Base-by-base conservation (phyloP, 176 grass and related monocot species). In the Phyllostachys edulis region DNA sequence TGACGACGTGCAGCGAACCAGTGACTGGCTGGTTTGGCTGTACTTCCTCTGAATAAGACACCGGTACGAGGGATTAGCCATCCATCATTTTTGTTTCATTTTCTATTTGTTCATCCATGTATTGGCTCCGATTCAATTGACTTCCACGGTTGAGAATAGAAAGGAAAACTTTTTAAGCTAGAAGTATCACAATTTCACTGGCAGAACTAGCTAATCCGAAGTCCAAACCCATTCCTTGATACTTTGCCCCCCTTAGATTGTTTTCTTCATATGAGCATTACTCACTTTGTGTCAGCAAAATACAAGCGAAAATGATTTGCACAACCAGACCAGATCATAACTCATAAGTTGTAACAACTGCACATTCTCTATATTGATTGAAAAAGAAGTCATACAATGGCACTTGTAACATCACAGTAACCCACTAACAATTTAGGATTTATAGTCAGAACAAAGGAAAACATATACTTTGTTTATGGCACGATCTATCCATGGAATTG, bases 311-410 rank as follows among this genome's bases (percentile, higher is more conserved):
- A 10, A 45, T 3, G 42, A 45, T 45, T 45, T 12, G 9, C 42
- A 45, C 42, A 50, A n/a, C 12, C 32, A 80, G 46, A 29, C 56
- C 18, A 10, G 16, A 57, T 40, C 5, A 7, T 40, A 40, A 44
- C 42, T 45, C 76, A 47, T 78, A 65, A 59, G 45, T 21, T 65
- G 45, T 69, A 64, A 69, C 21, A 83, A 40, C 84, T 83, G 74
- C 80, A 87, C 88, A 82, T 78, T 78, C 84, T 41, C 51, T 86
- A 86, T 77, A 71, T 40, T 78, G 15, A 24, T 44, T 44, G 34
- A 56, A 69, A 18, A 63, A 38, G 17, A 81, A 71, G 45, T 72
- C 46, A 71, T 72, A 73, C 39, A 67, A 86, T 67, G 50, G 56
- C 64, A 77, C 66, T 27, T 83, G 60, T 81, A 61, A 61, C 39